phyloP scores from a whole-genome alignment of 345 rosid genomes.

The Salix exigua region DNA sequence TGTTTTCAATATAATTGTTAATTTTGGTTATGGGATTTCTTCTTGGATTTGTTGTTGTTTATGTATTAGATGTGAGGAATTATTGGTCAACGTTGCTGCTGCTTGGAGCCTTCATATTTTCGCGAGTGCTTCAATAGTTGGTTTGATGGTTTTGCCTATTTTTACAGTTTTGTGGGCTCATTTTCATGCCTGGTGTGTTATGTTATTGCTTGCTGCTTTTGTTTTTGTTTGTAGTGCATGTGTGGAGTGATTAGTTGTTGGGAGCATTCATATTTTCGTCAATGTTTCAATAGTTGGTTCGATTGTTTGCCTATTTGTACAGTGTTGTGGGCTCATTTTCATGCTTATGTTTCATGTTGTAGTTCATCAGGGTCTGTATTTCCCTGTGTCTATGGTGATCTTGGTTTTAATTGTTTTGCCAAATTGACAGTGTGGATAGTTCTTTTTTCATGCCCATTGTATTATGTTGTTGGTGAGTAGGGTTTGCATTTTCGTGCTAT shows the following conservation, averaged over 20 bases:
- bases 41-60: background rate
- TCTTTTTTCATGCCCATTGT: too few species aligned
- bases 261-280: too few species aligned
- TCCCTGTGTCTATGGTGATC: too few species aligned
- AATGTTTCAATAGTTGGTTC: background rate
- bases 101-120: too few species aligned
- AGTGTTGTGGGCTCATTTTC: background rate
- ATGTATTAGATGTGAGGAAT: background rate
- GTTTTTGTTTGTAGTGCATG: background rate
- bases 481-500: too few species aligned
- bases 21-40: background rate
- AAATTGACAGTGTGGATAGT: too few species aligned
- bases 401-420: too few species aligned
- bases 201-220: background rate
- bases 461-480: too few species aligned
- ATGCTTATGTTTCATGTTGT: background rate
- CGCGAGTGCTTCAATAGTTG: background rate
- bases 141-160: background rate
- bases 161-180: background rate
- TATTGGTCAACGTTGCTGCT: background rate
- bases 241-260: background rate
- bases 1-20: background rate
- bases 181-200: background rate
- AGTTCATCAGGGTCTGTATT: background rate
- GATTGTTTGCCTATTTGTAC: background rate